Conservation (phyloP, 2,329 filamentous ascomycete genomes). For the Cyphellophora attinorum region DNA sequence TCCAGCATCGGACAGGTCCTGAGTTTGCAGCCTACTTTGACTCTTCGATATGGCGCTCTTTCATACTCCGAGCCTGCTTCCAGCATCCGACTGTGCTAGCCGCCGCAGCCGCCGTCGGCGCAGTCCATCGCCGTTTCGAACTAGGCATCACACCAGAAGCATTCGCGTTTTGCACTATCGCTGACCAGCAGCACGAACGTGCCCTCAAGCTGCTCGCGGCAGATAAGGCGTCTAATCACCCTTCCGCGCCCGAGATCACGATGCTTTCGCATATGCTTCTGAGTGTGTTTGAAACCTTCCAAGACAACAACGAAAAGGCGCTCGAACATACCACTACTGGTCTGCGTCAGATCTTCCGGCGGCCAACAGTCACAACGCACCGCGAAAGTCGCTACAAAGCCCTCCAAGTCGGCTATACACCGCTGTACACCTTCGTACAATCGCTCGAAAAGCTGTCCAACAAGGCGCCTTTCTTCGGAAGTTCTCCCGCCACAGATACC, state of each 20-base stretch:
- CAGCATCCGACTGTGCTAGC: conserved; percentile 15
- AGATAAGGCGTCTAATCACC: conserved; percentile 8
- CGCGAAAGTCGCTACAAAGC: conserved; percentile 14
- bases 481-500: conserved; percentile 4
- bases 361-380: conserved; percentile 13
- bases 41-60: conserved; percentile 16
- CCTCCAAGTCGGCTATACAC: conserved; percentile 12
- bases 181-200: conserved; percentile 13
- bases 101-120: conserved; percentile 15
- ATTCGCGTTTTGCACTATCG: conserved; percentile 17
- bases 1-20: conserved; percentile 21
- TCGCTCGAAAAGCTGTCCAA: conserved; percentile 9
- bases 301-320: conserved; percentile 14
- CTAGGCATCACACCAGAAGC: conserved; percentile 16
- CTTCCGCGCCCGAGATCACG: conserved; percentile 13
- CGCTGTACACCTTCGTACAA: conserved; percentile 10
- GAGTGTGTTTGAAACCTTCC: conserved; percentile 17
- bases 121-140: conserved; percentile 17
- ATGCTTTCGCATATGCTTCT: conserved; percentile 16
- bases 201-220: conserved; percentile 9
- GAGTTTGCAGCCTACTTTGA: conserved; percentile 19
- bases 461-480: conserved; percentile 13
- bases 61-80: conserved; percentile 10
- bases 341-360: conserved; percentile 11
- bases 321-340: conserved; percentile 12